Percentiles rank a stretch among this genome's conserved stretches.
These are phyloP conservation scores for Paxillus ammoniavirescens DNA, from an alignment of 768 basidiomycete genomes.

Conservation along the genomic window DNA sequence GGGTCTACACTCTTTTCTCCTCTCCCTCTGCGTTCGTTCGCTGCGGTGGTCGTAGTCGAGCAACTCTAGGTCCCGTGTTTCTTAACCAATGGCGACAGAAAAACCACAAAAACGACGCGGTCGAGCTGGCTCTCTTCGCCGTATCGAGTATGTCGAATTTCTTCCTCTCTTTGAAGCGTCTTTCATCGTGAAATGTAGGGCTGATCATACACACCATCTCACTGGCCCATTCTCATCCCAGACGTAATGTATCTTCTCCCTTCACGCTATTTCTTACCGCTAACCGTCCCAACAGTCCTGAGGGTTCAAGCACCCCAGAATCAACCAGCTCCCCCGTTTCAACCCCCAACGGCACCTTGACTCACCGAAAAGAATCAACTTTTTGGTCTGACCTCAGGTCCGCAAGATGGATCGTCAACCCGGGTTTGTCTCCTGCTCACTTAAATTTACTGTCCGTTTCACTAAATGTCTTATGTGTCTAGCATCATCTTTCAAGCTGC, in stretches of 20 bases:
- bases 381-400: slow-evolving; percentile 53
- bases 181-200: slow-evolving; percentile 30
- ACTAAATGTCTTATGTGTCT: neutral
- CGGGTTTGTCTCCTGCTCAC: slow-evolving; percentile 44
- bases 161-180: neutral
- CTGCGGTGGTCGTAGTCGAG: too few relatives aligned
- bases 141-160: slow-evolving; percentile 29
- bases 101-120: slow-evolving; percentile 9
- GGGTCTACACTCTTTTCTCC: too few relatives aligned
- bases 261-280: neutral
- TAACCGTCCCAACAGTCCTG: slow-evolving; percentile 30
- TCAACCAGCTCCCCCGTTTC: slow-evolving; percentile 34
- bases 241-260: slow-evolving; percentile 43
- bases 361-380: slow-evolving; percentile 23
- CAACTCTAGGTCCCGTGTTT: neutral
- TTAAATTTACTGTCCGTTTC: neutral
- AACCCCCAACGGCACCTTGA: slow-evolving; percentile 14
- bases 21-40: too few relatives aligned
- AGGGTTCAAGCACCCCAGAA: slow-evolving; percentile 38
- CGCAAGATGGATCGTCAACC: slow-evolving; percentile 71
- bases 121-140: slow-evolving; percentile 3
- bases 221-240: slow-evolving; percentile 62
- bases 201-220: slow-evolving; percentile 58
- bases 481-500: slow-evolving; percentile 69
- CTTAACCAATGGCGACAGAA: neutral